These are phyloP conservation scores for Balakata baccata DNA, from an alignment of 345 rosid species.

Conservation along the genomic window DNA sequence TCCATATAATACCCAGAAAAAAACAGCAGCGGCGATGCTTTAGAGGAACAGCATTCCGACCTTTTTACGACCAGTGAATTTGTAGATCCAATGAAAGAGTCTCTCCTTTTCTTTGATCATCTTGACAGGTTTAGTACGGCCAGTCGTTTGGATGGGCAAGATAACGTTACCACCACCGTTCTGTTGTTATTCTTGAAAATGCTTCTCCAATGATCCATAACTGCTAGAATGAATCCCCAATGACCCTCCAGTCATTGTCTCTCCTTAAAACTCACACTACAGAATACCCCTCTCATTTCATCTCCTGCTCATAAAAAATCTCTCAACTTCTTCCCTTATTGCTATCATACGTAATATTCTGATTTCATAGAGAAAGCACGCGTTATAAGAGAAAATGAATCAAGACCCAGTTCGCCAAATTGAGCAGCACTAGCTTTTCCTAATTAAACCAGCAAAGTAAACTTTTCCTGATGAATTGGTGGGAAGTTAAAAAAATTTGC, in stretches of 20 bases:
- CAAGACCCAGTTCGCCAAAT: conserved; percentile 17
- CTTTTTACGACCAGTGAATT: conserved; percentile 87
- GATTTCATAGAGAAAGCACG: background rate
- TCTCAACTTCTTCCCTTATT: background rate
- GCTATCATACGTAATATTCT: background rate
- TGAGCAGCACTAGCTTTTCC: background rate
- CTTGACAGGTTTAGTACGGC: conserved; percentile 64
- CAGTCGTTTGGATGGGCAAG: conserved; percentile 28
- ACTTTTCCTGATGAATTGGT: too few relatives aligned
- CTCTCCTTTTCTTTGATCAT: conserved; percentile 83
- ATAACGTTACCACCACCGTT: conserved; percentile 13
- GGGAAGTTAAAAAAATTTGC: too few relatives aligned
- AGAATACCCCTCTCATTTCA: conserved; percentile 25
- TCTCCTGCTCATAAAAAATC: background rate
- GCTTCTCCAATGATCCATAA: conserved; percentile 32
- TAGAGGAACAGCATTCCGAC: conserved; percentile 91
- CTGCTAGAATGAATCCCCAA: conserved; percentile 27
- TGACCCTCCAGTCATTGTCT: conserved; percentile 28
- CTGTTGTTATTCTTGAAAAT: conserved; percentile 20
- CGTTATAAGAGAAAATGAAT: background rate
- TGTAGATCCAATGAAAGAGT: conserved; percentile 75
- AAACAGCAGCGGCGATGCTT: conserved; percentile 74
- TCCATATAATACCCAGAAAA: conserved; percentile 71
- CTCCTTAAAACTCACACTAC: conserved; percentile 19
- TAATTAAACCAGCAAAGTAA: too few relatives aligned